Base-by-base conservation (phyloP, 331 rosid genomes). In the Spiraea crenata region DNA sequence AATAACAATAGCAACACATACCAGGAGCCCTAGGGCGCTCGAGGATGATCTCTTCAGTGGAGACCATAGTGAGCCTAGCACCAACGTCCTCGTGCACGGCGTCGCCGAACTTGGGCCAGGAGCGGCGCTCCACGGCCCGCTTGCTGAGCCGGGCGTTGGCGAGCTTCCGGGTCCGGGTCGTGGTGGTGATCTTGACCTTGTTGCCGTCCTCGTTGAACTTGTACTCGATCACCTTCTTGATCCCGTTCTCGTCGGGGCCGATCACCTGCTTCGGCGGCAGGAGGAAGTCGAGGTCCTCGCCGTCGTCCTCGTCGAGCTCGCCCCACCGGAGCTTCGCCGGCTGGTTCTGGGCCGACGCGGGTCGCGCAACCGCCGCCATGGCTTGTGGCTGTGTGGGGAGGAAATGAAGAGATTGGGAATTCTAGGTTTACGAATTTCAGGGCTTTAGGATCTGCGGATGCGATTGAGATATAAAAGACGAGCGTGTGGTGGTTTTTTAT, bases 11-110 rank as follows among this genome's bases (percentile, higher is more conserved):
- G 34, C 5, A 51, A 71, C 6, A 5, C 89, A 19, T 78, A 90
- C 98, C 98, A 0, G 82, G 96, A 63, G 96, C 91, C 82, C 88
- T 87, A 37, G 98, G 92, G 41, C 96, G 96, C 79, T 93, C 97
- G 5, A 93, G 90, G 54, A 87, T 62, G 74, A 93, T 90, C 84
- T 93, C 98, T 59, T 93, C 98, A 0, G 98, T 93, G 79, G 98
- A 93, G 46, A 93, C 86, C 96, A 93, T 82, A 44, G 98, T 93
- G 63, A 91, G 98, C 64, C 95, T 82, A 57, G 80, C 74, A 41
- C 96, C 92, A 31, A 93, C 91, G 5, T 93, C 98, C 64, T 93
- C 97, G 7, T 90, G 89, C 2, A 86, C 89, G 9, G 97, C 97
- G 42, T 91, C 97, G 0, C 97, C 98, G 73, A 93, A 93, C 80